Evolutionary conservation across 306 rosid species (phyloP).

Genomic region (Senna siamea): DNA sequence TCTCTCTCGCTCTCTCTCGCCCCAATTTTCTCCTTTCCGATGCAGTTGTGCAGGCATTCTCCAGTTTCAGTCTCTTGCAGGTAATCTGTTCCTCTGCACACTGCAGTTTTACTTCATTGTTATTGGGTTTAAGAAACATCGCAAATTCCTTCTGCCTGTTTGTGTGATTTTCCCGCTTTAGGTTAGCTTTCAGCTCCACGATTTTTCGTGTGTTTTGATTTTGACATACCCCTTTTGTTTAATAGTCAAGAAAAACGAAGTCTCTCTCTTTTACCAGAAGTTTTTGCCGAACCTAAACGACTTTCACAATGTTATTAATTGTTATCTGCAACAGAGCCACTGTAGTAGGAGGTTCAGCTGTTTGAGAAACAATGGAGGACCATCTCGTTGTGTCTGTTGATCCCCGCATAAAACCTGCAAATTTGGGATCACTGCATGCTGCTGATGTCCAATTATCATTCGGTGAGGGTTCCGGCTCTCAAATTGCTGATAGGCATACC

Average conservation of each 20-base stretch:
- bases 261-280: too few relatives aligned
- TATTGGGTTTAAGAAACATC: neutral
- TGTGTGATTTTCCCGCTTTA: neutral
- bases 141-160: neutral
- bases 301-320: too few relatives aligned
- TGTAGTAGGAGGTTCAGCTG: neutral
- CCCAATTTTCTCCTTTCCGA: neutral
- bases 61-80: neutral
- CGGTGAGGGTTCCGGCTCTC: constrained; percentile 35
- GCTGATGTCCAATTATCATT: constrained; percentile 48
- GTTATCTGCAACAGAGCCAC: neutral
- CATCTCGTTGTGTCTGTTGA: constrained; percentile 55
- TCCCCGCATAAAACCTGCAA: constrained; percentile 38
- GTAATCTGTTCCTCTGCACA: constrained; percentile 29
- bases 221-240: too few relatives aligned
- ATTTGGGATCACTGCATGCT: constrained; percentile 38
- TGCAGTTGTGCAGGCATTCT: neutral
- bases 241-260: too few relatives aligned
- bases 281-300: too few relatives aligned
- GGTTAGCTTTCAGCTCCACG: neutral
- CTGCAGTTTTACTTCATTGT: neutral
- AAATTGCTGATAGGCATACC: constrained; percentile 34
- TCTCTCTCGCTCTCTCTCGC: neutral
- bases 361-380: constrained; percentile 49
- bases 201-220: neutral